Evolutionary conservation across 2,329 filamentous ascomycete genomes (phyloP), one percentile per base, ranked within the genome.

Genomic region (Pseudogymnoascus sp.): DNA sequence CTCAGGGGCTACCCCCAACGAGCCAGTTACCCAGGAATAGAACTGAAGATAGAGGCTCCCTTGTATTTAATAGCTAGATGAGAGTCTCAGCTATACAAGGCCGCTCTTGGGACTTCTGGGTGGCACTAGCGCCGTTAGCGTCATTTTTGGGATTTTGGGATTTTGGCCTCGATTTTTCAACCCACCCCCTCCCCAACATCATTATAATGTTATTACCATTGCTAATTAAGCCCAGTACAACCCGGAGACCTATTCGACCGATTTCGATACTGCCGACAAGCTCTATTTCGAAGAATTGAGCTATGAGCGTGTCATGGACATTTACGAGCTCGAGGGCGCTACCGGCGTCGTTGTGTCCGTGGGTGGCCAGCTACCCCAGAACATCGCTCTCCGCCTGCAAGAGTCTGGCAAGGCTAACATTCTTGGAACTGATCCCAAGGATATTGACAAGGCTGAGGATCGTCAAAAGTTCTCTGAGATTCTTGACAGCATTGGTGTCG

Each of bases 381-480:
- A 97, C 80, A 97, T 97, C 73, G 95, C 95, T 3, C 87, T 97
- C 59, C 89, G 91, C 69, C 85, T 99, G 3, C 93, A 97, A 78
- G 91, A 97, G 75, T 88, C 86, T 61, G 95, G 95, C 62, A 88
- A 90, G 64, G 93, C 93, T 64, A 93, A 92, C 66, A 86, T 99
- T 62, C 86, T 99, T 6, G 95, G 95, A 70, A 99, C 95, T 0
- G 85, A 97, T 72, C 95, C 95, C 38, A 83, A 87, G 72, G 91
- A 97, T 72, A 99, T 99, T 69, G 95, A 99, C 83, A 96, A 93
- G 80, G 95, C 95, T 56, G 95, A 99, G 78, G 93, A 99, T 75
- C 87, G 95, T 74, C 93, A 97, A 77, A 97, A 99, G 77, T 99
- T 99, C 82, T 97, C 93, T 21, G 89, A 93, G 72, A 97, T 97